A percentile compares a stretch with the other conserved stretches of the same genome.
Conservation (phyloP, 495 filamentous ascomycete genomes). For the Xylaria scruposa region DNA sequence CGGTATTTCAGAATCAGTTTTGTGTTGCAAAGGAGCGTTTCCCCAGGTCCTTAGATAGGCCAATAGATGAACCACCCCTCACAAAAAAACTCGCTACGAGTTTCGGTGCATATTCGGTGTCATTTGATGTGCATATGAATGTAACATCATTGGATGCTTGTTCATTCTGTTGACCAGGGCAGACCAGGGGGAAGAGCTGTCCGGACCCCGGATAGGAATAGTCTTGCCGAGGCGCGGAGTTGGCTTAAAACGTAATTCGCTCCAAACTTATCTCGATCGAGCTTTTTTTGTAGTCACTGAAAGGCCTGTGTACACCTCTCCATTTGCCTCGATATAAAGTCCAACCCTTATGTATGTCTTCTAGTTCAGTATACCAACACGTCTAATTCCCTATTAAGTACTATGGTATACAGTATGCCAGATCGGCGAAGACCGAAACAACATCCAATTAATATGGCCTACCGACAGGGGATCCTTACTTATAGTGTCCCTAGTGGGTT, state of each 20-base stretch:
- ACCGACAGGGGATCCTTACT: slow-evolving; percentile 15
- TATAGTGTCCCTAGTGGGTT: background rate
- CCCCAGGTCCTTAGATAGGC: slow-evolving; percentile 10
- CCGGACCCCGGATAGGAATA: slow-evolving; percentile 1
- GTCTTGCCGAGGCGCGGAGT: slow-evolving; percentile 16
- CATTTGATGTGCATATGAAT: slow-evolving; percentile 20
- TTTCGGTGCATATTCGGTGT: slow-evolving; percentile 27
- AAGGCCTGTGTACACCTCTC: background rate
- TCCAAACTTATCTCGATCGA: background rate
- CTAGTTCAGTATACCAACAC: background rate
- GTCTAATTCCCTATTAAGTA: background rate
- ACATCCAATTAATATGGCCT: slow-evolving; percentile 13
- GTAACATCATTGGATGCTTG: slow-evolving; percentile 21
- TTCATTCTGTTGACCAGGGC: background rate
- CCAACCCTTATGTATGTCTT: background rate
- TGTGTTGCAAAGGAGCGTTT: slow-evolving; percentile 3
- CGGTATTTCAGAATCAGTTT: background rate
- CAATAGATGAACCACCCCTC: slow-evolving; percentile 16
- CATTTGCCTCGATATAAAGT: background rate
- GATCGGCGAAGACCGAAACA: slow-evolving; percentile 16
- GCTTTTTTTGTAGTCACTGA: background rate
- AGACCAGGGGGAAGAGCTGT: background rate
- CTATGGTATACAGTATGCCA: slow-evolving; percentile 6
- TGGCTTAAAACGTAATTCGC: slow-evolving; percentile 2
- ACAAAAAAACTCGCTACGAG: slow-evolving; percentile 13